Evolutionary conservation across 2,329 filamentous ascomycete genomes (phyloP).

Genomic region (Furcasterigmium furcatum): DNA sequence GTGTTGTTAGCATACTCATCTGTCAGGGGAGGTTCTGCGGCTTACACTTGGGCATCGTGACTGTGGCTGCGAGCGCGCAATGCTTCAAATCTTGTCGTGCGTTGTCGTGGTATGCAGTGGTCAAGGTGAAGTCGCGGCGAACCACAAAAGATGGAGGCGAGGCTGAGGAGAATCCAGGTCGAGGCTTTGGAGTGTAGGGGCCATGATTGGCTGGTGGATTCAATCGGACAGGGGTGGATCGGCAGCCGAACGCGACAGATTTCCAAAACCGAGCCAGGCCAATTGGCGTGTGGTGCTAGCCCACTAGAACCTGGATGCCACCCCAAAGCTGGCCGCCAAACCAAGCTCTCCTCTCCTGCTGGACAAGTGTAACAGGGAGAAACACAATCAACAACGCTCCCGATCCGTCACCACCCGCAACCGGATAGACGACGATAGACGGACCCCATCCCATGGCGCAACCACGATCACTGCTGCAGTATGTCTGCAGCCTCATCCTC

Average conservation of each 20-base stretch:
- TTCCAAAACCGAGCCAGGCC: conserved; percentile 10
- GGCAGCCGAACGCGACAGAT: conserved; percentile 16
- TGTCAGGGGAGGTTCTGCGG: conserved; percentile 14
- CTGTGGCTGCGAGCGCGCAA: background rate
- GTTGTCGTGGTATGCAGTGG: background rate
- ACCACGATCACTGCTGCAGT: conserved; percentile 51
- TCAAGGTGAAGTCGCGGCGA: background rate
- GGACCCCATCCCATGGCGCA: conserved; percentile 38
- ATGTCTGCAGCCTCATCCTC: conserved; percentile 55
- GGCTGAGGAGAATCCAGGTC: conserved; percentile 7
- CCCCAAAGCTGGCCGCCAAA: conserved; percentile 3
- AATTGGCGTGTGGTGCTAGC: background rate
- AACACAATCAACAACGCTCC: background rate
- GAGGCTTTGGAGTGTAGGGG: too few relatives aligned
- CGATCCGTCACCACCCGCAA: background rate
- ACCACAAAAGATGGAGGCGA: conserved; percentile 8
- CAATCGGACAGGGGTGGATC: background rate
- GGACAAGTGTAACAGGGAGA: background rate
- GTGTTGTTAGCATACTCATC: conserved; percentile 15
- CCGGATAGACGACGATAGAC: background rate
- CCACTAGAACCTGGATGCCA: conserved; percentile 8
- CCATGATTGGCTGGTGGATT: conserved; percentile 6
- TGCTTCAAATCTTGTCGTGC: too few relatives aligned
- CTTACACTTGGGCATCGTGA: conserved; percentile 87
- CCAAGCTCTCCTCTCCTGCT: conserved; percentile 40